Percentiles rank a stretch among this genome's conserved stretches.
These are phyloP conservation scores for Leishmania martiniquensis DNA, from an alignment of 208 protist species.

Conservation along the genomic window DNA sequence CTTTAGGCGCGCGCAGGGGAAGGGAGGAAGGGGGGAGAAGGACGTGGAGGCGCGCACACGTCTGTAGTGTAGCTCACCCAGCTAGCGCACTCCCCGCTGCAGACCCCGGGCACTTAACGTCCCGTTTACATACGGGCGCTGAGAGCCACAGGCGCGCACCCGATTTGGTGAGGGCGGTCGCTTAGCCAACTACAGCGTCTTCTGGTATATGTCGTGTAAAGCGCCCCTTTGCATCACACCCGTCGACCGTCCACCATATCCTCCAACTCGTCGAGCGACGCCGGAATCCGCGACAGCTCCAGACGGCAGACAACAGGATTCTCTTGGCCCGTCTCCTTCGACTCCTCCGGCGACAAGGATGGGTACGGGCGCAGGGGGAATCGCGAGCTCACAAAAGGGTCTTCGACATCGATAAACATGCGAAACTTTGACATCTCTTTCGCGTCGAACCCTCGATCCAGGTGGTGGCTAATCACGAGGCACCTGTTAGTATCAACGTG, in stretches of 20 bases:
- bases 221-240: background rate
- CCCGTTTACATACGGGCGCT: background rate
- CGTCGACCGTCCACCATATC: slow-evolving; percentile 59
- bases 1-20: too few relatives aligned
- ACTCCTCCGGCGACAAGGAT: slow-evolving; percentile 32
- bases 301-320: slow-evolving; percentile 74
- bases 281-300: slow-evolving; percentile 54
- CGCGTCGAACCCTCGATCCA: slow-evolving; percentile 78
- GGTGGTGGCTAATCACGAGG: slow-evolving; percentile 78
- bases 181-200: background rate
- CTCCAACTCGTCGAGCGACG: slow-evolving; percentile 80
- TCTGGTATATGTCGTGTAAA: background rate
- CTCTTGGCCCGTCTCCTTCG: slow-evolving; percentile 24
- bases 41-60: too few relatives aligned
- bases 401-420: slow-evolving; percentile 92
- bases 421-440: slow-evolving; percentile 68
- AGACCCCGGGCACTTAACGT: background rate
- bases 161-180: background rate
- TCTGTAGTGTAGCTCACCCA: too few relatives aligned
- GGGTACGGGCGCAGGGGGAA: slow-evolving; percentile 51
- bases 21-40: too few relatives aligned
- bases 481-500: slow-evolving; percentile 78
- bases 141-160: background rate
- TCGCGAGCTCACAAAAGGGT: slow-evolving; percentile 76
- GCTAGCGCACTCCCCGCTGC: background rate